Evolutionary conservation across 176 grass and related monocot species (phyloP).

Genomic region (Rhipidocladum racemiflorum): DNA sequence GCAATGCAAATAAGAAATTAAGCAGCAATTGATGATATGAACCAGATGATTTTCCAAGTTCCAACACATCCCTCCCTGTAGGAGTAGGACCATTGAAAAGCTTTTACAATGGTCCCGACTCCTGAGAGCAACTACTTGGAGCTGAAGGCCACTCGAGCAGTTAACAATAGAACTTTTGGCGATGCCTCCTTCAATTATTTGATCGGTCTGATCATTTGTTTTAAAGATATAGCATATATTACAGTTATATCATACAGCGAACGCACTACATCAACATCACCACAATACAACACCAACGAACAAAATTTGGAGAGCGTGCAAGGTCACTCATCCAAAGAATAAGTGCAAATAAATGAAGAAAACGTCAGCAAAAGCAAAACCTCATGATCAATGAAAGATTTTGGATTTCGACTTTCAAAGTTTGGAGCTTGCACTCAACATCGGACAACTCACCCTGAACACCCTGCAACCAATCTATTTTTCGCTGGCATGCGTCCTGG

Average conservation of each 20-base stretch:
- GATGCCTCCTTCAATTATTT: neutral
- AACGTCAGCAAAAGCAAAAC: neutral
- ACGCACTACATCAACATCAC: conserved; percentile 14
- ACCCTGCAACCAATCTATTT: conserved; percentile 57
- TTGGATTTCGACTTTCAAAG: conserved; percentile 76
- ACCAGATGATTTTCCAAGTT: neutral
- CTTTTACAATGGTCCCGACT: neutral
- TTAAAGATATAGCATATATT: conserved; percentile 17
- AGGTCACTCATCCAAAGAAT: conserved; percentile 23
- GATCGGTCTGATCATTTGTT: neutral
- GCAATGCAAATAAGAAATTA: neutral
- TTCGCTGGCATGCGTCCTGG: conserved; percentile 54
- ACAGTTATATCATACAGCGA: conserved; percentile 17
- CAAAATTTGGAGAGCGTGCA: conserved; percentile 28
- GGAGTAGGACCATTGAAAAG: neutral
- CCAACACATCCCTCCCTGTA: neutral
- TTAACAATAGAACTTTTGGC: neutral
- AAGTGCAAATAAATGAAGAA: conserved; percentile 8
- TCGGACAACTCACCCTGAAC: conserved; percentile 59
- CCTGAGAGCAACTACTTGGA: neutral
- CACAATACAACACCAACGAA: neutral
- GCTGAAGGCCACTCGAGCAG: neutral
- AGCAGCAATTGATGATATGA: neutral
- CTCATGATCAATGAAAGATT: conserved; percentile 60
- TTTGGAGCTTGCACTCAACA: conserved; percentile 68